Base-by-base conservation (phyloP, 441 rosid species). In the Gossypium laxum region DNA sequence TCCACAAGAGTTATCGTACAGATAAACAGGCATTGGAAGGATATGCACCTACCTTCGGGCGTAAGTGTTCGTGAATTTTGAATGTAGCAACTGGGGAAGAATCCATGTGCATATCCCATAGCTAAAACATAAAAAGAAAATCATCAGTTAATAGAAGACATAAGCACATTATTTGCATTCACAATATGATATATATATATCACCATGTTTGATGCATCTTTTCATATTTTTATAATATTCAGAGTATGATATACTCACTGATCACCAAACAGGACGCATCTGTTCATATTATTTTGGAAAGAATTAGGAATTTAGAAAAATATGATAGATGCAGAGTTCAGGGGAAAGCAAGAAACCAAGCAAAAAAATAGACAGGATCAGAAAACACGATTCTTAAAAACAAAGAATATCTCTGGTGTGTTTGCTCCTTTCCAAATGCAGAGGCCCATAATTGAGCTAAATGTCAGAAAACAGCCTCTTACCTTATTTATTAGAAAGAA, bases 61-160 rank as follows among this genome's bases (percentile, higher is more conserved):
- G 80, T 55, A 89, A 78, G 72, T 85, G 81, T 70, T 89, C 92
- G 72, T 87, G 95, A 64, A 89, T 76, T 75, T 83, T 85, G 78
- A 82, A 86, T 69, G 76, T 75, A 26, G 82, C 78, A 75, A 89
- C 86, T 14, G 95, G 92, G 41, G 77, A 77, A 57, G 89, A 82
- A 72, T 83, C 87, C 88, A 80, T 84, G 17, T 77, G 82, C 52
- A 83, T 74, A 78, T 89, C 94, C 91, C 94, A 87, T 54, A 87
- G 76, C 94, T 89, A 73, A 30, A 76, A 58, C 58, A 74, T 70
- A 18, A 57, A 68, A 68, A 51, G 4, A 79, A 18, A 72, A 79
- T 28, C 51, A 79, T 77, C 65, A 73, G 72, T 71, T 26, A 62
- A 28, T 21, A 70, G 14, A 70, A 68, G 72, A 48, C 30, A 30